Evolutionary conservation across 306 rosid species (phyloP).

Genomic region (Hippophae gyantsensis): DNA sequence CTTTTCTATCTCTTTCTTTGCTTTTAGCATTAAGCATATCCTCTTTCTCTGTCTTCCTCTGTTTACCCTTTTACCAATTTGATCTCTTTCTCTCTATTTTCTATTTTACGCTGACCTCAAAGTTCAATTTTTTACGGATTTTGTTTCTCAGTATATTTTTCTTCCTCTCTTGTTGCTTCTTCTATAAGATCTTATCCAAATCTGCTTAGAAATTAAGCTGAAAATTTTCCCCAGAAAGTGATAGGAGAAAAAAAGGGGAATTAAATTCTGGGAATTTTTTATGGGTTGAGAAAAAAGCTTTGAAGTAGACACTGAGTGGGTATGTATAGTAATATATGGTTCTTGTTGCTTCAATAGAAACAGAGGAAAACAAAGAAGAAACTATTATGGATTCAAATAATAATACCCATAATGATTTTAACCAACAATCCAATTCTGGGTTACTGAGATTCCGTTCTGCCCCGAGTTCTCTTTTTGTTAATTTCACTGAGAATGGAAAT

Average conservation of each 20-base stretch:
- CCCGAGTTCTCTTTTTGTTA: constrained; percentile 40
- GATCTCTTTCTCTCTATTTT: constrained; percentile 1
- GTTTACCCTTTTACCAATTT: constrained; percentile 12
- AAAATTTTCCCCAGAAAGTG: constrained; percentile 22
- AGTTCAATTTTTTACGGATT: constrained; percentile 14
- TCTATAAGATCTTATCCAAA: constrained; percentile 76
- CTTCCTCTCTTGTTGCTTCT: constrained; percentile 38
- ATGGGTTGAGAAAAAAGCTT: constrained; percentile 3
- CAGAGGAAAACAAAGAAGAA: neutral
- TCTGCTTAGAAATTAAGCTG: constrained; percentile 64
- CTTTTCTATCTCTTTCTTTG: neutral
- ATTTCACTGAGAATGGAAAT: constrained; percentile 22
- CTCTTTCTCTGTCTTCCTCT: constrained; percentile 1
- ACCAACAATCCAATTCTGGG: constrained; percentile 40
- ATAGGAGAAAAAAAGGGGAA: constrained; percentile 4
- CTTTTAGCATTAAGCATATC: too few species aligned
- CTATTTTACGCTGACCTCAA: constrained; percentile 14
- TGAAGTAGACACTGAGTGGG: neutral
- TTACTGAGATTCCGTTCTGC: constrained; percentile 69
- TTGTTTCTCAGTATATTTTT: too few species aligned
- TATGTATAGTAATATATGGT: constrained; percentile 17
- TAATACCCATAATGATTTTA: constrained; percentile 19
- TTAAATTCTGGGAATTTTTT: constrained; percentile 28
- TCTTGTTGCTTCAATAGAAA: constrained; percentile 16
- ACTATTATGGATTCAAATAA: constrained; percentile 51